Evolutionary conservation across 208 protist species (phyloP).

Genomic region (Crithidia brevicula): DNA sequence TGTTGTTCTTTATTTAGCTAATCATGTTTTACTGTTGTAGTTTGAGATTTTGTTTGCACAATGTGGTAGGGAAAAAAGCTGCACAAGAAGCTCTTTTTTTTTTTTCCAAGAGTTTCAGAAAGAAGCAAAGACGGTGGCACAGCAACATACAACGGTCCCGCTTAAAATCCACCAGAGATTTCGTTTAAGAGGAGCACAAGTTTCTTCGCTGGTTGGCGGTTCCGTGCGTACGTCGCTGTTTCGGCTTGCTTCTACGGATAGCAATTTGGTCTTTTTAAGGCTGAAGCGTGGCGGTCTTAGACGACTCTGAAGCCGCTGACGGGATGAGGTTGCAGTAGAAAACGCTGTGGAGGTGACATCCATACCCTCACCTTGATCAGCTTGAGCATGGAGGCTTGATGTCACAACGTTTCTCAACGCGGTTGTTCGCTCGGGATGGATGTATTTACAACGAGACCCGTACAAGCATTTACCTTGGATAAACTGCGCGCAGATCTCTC

Average conservation of each 20-base stretch:
- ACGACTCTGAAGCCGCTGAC: slow-evolving; percentile 44
- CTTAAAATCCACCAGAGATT: slow-evolving; percentile 37
- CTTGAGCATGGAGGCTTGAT: slow-evolving; percentile 27
- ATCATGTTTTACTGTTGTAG: too few species aligned
- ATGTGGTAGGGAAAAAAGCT: background rate
- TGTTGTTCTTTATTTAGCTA: too few species aligned
- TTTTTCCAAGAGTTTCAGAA: slow-evolving; percentile 7
- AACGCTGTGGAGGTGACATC: slow-evolving; percentile 24
- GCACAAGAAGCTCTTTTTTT: background rate
- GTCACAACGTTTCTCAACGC: slow-evolving; percentile 40
- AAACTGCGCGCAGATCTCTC: slow-evolving; percentile 53
- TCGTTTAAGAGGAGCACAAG: background rate
- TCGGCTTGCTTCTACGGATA: background rate
- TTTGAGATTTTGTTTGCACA: background rate
- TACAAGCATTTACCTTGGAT: slow-evolving; percentile 55
- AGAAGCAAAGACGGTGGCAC: slow-evolving; percentile 18
- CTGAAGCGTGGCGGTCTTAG: slow-evolving; percentile 47
- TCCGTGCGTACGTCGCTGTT: background rate
- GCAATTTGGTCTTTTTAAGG: slow-evolving; percentile 24
- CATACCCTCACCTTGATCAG: slow-evolving; percentile 11
- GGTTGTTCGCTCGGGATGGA: slow-evolving; percentile 50
- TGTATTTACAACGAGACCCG: slow-evolving; percentile 60
- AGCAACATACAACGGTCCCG: slow-evolving; percentile 32
- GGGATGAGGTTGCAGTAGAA: slow-evolving; percentile 32
- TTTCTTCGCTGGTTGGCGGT: background rate